phyloP scores from a whole-genome alignment of 164 flowering plant species.

The Vitis amurensis region DNA sequence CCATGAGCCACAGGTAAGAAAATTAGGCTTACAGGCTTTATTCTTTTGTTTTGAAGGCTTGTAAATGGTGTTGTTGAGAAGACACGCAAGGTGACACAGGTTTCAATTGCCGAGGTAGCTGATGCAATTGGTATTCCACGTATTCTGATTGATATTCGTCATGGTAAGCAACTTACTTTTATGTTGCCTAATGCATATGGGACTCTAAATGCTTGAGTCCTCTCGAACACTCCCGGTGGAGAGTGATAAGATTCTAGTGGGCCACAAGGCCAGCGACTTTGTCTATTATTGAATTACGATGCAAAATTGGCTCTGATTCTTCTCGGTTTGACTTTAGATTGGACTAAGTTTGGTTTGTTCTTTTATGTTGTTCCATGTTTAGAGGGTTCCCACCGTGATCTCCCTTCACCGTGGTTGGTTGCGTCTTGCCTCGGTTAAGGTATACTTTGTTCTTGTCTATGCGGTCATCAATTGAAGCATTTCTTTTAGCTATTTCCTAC shows the following conservation, averaged over 20 bases:
- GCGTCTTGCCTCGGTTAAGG: constrained; percentile 73
- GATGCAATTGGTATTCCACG: constrained; percentile 69
- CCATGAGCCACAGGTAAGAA: too few species aligned
- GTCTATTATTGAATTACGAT: not conserved
- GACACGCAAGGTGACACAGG: constrained; percentile 50
- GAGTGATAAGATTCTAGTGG: not conserved
- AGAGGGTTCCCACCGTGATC: constrained; percentile 96
- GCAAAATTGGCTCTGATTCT: not conserved
- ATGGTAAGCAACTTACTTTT: constrained; percentile 49
- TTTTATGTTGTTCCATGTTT: constrained; percentile 14
- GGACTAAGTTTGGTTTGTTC: not conserved
- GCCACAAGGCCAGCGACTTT: not conserved
- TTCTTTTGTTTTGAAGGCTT: constrained; percentile 51
- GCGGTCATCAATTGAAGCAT: not conserved
- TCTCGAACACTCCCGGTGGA: not conserved
- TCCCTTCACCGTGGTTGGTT: constrained; percentile 70
- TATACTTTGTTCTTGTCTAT: constrained; percentile 15
- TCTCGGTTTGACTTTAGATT: not conserved
- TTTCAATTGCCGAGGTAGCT: constrained; percentile 83
- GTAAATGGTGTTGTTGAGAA: constrained; percentile 85
- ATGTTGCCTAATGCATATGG: not conserved
- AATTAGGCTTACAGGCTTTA: not conserved
- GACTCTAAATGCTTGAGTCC: not conserved
- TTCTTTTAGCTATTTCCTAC: too few species aligned
- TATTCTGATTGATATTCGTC: constrained; percentile 85